These are phyloP conservation scores for Colletotrichum camelliae DNA, from an alignment of 2,329 filamentous ascomycete genomes.

Conservation along the genomic window DNA sequence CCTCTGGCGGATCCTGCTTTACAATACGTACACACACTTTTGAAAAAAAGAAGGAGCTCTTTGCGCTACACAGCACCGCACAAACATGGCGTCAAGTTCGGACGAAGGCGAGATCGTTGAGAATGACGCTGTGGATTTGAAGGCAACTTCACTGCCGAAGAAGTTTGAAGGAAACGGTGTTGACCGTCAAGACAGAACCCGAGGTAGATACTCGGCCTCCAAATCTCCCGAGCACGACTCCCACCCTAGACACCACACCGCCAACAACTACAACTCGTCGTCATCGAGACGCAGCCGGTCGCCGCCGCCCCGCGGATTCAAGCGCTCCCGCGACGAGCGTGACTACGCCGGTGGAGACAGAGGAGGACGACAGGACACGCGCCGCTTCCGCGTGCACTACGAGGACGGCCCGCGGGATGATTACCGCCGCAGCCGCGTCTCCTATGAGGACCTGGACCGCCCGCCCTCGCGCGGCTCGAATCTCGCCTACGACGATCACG, in stretches of 20 bases:
- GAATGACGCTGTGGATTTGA: constrained; percentile 66
- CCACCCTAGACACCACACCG: constrained; percentile 37
- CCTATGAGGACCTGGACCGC: constrained; percentile 64
- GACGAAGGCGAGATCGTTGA: constrained; percentile 90
- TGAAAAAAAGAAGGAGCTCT: background rate
- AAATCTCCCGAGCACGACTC: constrained; percentile 60
- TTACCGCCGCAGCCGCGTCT: constrained; percentile 50
- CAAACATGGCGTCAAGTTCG: constrained; percentile 59
- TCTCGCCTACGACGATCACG: constrained; percentile 56
- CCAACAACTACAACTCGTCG: constrained; percentile 29
- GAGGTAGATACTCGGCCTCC: constrained; percentile 60
- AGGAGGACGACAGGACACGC: constrained; percentile 53
- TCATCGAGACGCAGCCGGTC: constrained; percentile 47
- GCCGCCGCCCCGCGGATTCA: constrained; percentile 64
- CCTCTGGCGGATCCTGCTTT: constrained; percentile 21
- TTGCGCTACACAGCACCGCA: background rate
- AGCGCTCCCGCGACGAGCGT: constrained; percentile 70
- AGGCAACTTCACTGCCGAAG: constrained; percentile 87
- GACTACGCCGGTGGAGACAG: constrained; percentile 44
- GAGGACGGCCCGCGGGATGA: constrained; percentile 59
- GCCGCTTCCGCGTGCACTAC: constrained; percentile 67
- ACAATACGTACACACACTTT: background rate
- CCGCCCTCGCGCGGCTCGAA: constrained; percentile 46
- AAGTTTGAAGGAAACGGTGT: constrained; percentile 79
- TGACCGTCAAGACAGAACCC: constrained; percentile 91